A percentile compares a stretch with the other conserved stretches of the same genome.
Conservation (phyloP, 2,329 filamentous ascomycete species). For the Epichloe brachyelytri region DNA sequence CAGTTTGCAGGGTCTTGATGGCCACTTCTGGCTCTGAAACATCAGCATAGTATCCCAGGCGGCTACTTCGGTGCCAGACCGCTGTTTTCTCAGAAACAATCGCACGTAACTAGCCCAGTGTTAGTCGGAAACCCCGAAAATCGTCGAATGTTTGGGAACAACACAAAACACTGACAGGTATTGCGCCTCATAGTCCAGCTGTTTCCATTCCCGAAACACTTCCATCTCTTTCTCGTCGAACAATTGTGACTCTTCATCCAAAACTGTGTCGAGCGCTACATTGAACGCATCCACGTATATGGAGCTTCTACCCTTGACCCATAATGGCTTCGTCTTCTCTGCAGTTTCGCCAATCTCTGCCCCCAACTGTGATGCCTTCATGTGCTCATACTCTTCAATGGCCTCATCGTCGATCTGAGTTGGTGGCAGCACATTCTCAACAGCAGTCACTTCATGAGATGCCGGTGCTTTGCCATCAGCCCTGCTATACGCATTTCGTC, state of each 20-base stretch:
- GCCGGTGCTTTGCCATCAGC: slow-evolving; percentile 8
- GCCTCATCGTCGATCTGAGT: slow-evolving; percentile 56
- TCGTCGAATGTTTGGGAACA: neutral
- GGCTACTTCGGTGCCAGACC: slow-evolving; percentile 74
- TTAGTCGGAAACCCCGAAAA: neutral
- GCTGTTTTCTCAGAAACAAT: slow-evolving; percentile 79
- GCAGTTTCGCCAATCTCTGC: slow-evolving; percentile 24
- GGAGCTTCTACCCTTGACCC: slow-evolving; percentile 68
- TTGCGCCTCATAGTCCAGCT: slow-evolving; percentile 69
- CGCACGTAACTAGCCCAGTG: slow-evolving; percentile 59
- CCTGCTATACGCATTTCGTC: neutral
- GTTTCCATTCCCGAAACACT: slow-evolving; percentile 65
- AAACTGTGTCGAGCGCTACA: slow-evolving; percentile 74
- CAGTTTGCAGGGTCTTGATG: slow-evolving; percentile 49
- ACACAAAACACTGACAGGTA: slow-evolving; percentile 55
- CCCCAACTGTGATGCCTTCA: slow-evolving; percentile 40
- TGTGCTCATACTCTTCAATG: slow-evolving; percentile 66
- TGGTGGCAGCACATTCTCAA: slow-evolving; percentile 49
- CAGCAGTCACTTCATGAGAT: slow-evolving; percentile 16
- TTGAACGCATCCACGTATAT: slow-evolving; percentile 98
- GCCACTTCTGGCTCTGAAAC: slow-evolving; percentile 61
- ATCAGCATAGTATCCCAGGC: slow-evolving; percentile 70
- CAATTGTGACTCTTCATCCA: slow-evolving; percentile 77
- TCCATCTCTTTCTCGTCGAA: slow-evolving; percentile 69
- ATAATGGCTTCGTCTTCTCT: slow-evolving; percentile 31